phyloP scores from a whole-genome alignment of 208 protist species.

The Balamuthia mandrillaris region DNA sequence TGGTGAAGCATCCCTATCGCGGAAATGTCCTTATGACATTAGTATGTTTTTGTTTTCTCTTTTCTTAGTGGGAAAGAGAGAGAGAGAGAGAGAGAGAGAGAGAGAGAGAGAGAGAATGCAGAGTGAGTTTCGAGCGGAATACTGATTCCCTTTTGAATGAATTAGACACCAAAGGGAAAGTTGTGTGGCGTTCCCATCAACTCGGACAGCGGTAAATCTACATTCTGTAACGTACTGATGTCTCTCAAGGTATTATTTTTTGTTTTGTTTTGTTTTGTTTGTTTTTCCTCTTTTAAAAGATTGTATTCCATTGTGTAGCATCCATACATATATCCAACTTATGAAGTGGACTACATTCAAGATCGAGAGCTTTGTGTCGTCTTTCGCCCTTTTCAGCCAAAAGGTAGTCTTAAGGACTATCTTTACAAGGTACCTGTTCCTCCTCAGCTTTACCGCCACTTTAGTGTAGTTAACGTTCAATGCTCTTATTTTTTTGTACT shows the following conservation, averaged over 20 bases:
- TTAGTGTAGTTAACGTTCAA: background rate
- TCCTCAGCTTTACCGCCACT: background rate
- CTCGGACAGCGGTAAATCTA: slow-evolving; percentile 4
- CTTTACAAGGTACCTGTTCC: background rate
- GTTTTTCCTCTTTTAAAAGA: too few species aligned
- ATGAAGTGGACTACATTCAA: background rate
- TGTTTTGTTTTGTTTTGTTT: background rate
- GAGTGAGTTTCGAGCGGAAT: too few species aligned
- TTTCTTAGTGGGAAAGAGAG: background rate
- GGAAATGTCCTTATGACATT: slow-evolving; percentile 4
- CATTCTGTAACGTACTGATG: background rate
- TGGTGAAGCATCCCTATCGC: background rate
- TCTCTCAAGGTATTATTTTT: background rate
- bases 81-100: too few species aligned
- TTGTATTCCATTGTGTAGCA: background rate
- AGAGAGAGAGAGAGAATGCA: too few species aligned
- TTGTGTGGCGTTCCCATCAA: background rate
- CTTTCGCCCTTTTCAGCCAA: background rate
- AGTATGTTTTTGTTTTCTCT: background rate
- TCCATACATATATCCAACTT: slow-evolving; percentile 26
- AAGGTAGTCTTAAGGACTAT: slow-evolving; percentile 10
- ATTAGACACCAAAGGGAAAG: background rate
- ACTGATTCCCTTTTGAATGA: background rate
- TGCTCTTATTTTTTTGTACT: background rate
- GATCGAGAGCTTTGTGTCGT: background rate